phyloP scores from a whole-genome alignment of 441 rosid species.

The Omphalea diandra region DNA sequence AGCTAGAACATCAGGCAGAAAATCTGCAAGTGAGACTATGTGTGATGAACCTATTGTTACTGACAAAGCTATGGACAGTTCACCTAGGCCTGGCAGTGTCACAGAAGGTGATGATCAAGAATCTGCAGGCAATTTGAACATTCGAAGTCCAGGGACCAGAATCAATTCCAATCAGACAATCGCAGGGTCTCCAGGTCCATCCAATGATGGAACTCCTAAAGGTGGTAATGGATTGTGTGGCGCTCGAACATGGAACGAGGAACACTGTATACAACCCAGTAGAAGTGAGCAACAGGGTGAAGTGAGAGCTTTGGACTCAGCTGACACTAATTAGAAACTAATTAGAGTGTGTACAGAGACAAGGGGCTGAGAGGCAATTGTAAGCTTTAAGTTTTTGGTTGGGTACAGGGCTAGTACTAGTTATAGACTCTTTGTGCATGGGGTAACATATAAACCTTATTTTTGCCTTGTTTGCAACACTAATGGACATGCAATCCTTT shows the following conservation, averaged over 20 bases:
- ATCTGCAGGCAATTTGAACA: conserved; percentile 7
- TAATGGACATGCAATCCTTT: background rate
- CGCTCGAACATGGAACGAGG: background rate
- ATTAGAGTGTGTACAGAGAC: background rate
- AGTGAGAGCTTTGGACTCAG: background rate
- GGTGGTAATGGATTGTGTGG: background rate
- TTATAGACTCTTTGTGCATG: background rate
- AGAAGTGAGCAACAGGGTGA: background rate
- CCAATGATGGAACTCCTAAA: conserved; percentile 6
- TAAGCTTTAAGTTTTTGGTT: conserved; percentile 8
- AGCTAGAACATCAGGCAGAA: conserved; percentile 18
- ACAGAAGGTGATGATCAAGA: conserved; percentile 3
- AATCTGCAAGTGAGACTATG: background rate
- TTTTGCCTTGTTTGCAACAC: background rate
- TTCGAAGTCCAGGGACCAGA: background rate
- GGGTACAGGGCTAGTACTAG: background rate
- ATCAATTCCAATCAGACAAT: conserved; percentile 7
- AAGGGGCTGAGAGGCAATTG: background rate
- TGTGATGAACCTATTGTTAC: background rate
- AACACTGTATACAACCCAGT: background rate
- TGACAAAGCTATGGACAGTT: conserved; percentile 12
- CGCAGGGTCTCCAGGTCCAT: conserved; percentile 8
- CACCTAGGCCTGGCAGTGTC: background rate
- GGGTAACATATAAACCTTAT: background rate
- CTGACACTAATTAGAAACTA: background rate